Base-by-base conservation (phyloP, 805 yeast genomes). In the Saturnispora mendoncae region DNA sequence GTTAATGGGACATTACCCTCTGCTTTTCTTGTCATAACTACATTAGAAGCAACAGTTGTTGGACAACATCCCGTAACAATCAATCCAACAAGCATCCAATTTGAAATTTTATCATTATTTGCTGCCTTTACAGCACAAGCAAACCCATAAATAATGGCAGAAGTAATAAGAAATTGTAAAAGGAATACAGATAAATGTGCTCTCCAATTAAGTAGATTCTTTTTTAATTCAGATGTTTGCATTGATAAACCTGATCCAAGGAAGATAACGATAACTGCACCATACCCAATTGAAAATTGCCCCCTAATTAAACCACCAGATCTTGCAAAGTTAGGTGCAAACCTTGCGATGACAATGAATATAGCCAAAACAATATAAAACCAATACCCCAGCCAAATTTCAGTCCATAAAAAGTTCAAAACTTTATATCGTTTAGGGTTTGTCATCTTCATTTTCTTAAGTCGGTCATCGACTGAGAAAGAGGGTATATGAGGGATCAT, bases 21-120 rank as follows among this genome's bases (percentile, higher is more conserved):
- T 0, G 96, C 95, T 44, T 73, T 73, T 40, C 78, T 71, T 5
- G 96, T 87, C 95, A 87, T 87, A 23, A 87, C 88, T 23, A 87
- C 95, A 56, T 87, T 87, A 2, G 95, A 85, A 0, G 88, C 76
- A 15, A 87, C 94, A 0, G 96, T 87, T 7, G 96, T 87, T 23
- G 96, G 96, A 58, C 94, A 84, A 10, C 90, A 74, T 24, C 84
- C 84, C 2, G 95, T 83, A 35, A 85, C 81, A 15, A 87, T 74
- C 44, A 87, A 60, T 1, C 96, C 96, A 12, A 82, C 82, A 18
- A 87, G 64, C 50, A 85, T 71, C 85, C 92, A 85, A 26, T 73
- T 69, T 50, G 78, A 80, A 28, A 86, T 83, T n/a, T 64, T 56
- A 1, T 64, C 58, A 53, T 83, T 70, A 46, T 72, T 46, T 0